Conservation (phyloP, 495 filamentous ascomycete genomes). For the Chaetomium cochliodes region DNA sequence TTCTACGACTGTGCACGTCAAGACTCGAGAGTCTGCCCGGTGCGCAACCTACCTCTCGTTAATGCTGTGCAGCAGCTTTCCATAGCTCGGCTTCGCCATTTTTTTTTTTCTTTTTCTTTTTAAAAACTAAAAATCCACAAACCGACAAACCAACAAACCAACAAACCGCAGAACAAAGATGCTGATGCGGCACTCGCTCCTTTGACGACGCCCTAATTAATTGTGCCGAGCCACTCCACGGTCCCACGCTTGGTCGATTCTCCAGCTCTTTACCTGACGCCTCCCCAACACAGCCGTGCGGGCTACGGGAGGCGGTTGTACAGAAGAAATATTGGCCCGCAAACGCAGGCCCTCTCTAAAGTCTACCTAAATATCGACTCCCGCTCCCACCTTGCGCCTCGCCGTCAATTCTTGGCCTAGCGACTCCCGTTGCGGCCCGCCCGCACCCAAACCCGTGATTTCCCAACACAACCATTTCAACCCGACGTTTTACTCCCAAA, state of each 20-base stretch:
- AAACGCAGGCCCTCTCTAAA: neutral
- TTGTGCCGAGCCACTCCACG: neutral
- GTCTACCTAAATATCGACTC: neutral
- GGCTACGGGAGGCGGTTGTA: neutral
- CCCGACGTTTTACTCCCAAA: neutral
- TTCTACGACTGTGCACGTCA: neutral
- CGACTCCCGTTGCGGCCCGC: neutral
- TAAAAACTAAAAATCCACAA: neutral
- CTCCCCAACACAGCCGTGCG: neutral
- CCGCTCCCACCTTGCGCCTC: neutral
- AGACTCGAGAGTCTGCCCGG: neutral
- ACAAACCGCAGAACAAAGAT: constrained; percentile 15
- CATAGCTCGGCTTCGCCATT: neutral
- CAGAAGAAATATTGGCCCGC: neutral
- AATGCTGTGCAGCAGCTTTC: neutral
- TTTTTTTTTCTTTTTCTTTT: neutral
- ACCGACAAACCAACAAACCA: neutral
- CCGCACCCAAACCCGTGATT: neutral
- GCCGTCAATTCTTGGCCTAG: neutral
- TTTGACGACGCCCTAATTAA: neutral
- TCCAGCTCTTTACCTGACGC: neutral
- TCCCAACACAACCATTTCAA: neutral
- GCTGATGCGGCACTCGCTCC: neutral
- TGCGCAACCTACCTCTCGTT: too few relatives aligned
- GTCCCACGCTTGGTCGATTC: neutral